These are phyloP conservation scores for Grigorovia jiainica DNA, from an alignment of 805 yeast species.

Conservation along the genomic window DNA sequence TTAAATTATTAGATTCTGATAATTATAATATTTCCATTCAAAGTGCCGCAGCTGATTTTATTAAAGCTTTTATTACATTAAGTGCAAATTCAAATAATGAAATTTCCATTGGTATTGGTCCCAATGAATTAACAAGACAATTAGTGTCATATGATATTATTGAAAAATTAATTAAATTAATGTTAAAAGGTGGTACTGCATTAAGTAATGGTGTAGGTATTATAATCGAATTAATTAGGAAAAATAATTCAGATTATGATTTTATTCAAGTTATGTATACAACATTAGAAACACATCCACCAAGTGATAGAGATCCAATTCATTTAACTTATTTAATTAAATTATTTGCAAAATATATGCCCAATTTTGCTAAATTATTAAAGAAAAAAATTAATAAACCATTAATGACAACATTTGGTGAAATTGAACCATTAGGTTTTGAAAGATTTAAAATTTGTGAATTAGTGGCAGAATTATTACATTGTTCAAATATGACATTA, in stretches of 20 bases:
- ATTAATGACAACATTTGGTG: constrained; percentile 36
- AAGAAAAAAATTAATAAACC: constrained; percentile 25
- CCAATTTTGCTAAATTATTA: constrained; percentile 56
- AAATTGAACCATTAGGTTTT: constrained; percentile 77
- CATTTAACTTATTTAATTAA: constrained; percentile 77
- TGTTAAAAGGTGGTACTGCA: constrained; percentile 78
- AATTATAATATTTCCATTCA: constrained; percentile 61
- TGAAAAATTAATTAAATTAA: constrained; percentile 56
- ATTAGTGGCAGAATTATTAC: constrained; percentile 83
- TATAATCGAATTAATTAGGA: constrained; percentile 84
- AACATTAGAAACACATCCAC: constrained; percentile 81
- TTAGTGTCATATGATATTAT: constrained; percentile 68
- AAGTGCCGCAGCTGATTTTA: constrained; percentile 87
- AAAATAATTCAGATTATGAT: constrained; percentile 93
- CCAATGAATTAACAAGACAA: constrained; percentile 87
- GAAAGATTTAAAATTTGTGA: constrained; percentile 89
- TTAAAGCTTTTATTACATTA: constrained; percentile 86
- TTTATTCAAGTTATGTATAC: constrained; percentile 74
- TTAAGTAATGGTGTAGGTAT: constrained; percentile 90
- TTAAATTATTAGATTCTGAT: constrained; percentile 52
- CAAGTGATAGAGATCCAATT: constrained; percentile 83
- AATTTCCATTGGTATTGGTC: constrained; percentile 86
- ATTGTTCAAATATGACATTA: constrained; percentile 93
- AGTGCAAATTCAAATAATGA: constrained; percentile 87
- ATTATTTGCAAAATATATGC: constrained; percentile 66